Percentiles rank a stretch among this genome's conserved stretches.
Conservation (phyloP, 345 rosid species). For the Aurinia saxatilis region DNA sequence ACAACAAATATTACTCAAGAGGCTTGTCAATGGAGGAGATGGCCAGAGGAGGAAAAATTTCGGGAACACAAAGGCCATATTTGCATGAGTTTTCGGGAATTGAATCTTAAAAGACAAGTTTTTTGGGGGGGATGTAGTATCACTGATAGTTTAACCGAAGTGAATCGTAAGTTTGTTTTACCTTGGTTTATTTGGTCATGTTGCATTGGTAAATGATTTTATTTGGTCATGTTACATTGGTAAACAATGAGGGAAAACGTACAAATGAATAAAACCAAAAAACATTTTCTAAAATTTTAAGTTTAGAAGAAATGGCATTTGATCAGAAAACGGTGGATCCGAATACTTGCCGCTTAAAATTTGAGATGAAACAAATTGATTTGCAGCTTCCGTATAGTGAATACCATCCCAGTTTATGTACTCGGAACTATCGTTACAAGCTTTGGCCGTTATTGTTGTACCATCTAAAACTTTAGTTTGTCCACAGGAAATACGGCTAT, state of each 20-base stretch:
- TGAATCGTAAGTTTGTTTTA: no score
- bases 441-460: conserved; percentile 48
- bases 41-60: no score
- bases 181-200: not conserved
- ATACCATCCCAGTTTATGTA: conserved; percentile 95
- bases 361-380: conserved; percentile 60
- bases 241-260: not conserved
- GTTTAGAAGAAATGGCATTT: conserved; percentile 77
- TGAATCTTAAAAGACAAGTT: no score
- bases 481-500: conserved; percentile 61
- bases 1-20: no score
- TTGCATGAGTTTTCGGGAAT: no score
- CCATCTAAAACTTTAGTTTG: conserved; percentile 78
- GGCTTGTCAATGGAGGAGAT: no score
- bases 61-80: no score
- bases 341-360: conserved; percentile 79
- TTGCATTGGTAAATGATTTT: not conserved
- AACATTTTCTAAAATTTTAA: conserved; percentile 48
- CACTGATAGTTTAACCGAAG: no score
- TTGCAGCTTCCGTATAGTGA: conserved; percentile 90
- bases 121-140: no score
- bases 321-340: conserved; percentile 76
- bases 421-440: conserved; percentile 72
- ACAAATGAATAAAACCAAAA: conserved; percentile 11
- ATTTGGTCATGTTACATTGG: not conserved